Evolutionary conservation across 2,329 filamentous ascomycete species (phyloP), one percentile per base, ranked within the genome.

Genomic region (Neonectria magnoliae): DNA sequence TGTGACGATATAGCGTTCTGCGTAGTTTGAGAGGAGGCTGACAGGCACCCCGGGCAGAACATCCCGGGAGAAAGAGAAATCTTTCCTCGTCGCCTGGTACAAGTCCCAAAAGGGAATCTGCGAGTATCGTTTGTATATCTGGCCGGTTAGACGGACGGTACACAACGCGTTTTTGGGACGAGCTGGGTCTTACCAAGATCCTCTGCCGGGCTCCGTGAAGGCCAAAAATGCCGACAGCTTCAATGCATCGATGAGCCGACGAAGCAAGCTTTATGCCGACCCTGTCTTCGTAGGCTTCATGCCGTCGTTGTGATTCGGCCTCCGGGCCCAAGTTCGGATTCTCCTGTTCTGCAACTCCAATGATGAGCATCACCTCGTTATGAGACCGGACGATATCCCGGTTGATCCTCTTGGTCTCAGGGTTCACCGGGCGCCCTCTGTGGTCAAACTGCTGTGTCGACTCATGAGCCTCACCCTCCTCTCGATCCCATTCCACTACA

Each of bases 341-440:
- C 57, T 89, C 87, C 14, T 86, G 84, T 69, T 89, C 87, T 9
- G 87, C 87, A 5, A 89, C 87, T 5, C 87, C 87, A 42, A 89
- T 89, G 10, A 88, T 86, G 18, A 84, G 81, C 87, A 89, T 89
- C 4, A 89, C 87, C 67, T 89, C 87, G 68, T 89, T 89, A 70
- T 89, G 87, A 10, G 87, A 83, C 56, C 87, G 81, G 27, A 89
- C 85, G 33, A 88, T 83, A 62, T 87, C 84, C 53, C 83, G 82
- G 67, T 88, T 88, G 66, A 87, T 82, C 13, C 80, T 78, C 70
- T 84, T 86, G 1, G 85, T 88, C 56, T 84, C 81, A 0, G 81
- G 81, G 68, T 89, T 89, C 54, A 86, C 71, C 4, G 87, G 85
- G 10, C 87, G 85, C 14, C 87, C 87, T 36, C 85, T 82, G 44